Evolutionary conservation across 441 rosid species (phyloP).

Genomic region (Gossypium schwendimanii): DNA sequence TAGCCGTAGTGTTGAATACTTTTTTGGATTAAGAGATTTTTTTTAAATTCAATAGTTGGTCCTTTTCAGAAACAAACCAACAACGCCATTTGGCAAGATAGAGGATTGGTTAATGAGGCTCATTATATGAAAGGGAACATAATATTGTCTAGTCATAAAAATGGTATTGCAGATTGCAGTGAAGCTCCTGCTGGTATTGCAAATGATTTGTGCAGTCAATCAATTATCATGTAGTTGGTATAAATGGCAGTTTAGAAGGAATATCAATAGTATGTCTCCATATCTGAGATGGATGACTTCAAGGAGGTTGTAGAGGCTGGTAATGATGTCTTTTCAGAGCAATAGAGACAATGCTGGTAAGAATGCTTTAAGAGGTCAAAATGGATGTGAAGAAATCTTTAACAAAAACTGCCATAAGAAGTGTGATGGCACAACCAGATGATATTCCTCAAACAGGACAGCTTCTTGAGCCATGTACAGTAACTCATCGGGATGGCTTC

Average conservation of each 20-base stretch:
- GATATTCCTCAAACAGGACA: constrained; percentile 7
- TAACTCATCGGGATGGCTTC: constrained; percentile 5
- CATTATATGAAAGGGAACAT: not conserved
- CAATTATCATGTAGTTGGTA: not conserved
- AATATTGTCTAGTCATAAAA: constrained; percentile 11
- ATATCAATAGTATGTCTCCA: too few species aligned
- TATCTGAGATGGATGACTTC: too few species aligned
- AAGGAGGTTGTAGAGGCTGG: too few species aligned
- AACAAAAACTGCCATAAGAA: too few species aligned
- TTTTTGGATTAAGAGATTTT: too few species aligned
- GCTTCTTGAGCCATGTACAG: not conserved
- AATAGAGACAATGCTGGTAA: too few species aligned
- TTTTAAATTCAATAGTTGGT: constrained; percentile 27
- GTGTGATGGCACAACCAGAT: not conserved
- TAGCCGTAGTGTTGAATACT: too few species aligned
- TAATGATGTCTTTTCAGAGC: too few species aligned
- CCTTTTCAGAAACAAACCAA: constrained; percentile 16
- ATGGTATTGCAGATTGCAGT: not conserved
- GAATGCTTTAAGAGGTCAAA: too few species aligned
- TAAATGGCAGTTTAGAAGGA: not conserved
- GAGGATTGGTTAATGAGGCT: constrained; percentile 13
- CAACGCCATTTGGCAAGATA: constrained; percentile 11
- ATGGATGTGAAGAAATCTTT: too few species aligned
- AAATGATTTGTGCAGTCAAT: constrained; percentile 15
- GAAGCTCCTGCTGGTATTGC: constrained; percentile 13